phyloP scores from a whole-genome alignment of 768 basidiomycete species.

The Mycena vitilis region DNA sequence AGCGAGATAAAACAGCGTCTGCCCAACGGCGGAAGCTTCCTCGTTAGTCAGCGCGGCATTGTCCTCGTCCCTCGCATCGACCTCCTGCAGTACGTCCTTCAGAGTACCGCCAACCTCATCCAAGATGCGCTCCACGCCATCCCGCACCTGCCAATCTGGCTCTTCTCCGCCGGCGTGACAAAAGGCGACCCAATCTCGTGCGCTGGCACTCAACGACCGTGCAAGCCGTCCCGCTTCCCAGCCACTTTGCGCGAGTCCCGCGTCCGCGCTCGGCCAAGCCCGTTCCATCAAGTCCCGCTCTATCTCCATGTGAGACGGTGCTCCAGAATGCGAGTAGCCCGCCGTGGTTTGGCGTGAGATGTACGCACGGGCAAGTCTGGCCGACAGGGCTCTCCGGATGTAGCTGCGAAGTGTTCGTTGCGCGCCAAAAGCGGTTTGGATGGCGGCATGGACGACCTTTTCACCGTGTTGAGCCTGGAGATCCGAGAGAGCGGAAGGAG shows the following conservation, averaged over 20 bases:
- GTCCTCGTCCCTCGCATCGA: slow-evolving; percentile 74
- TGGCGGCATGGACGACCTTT: slow-evolving; percentile 44
- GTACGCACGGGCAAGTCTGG: slow-evolving; percentile 74
- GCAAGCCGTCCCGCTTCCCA: slow-evolving; percentile 77
- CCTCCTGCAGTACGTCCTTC: slow-evolving; percentile 79
- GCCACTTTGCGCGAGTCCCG: slow-evolving; percentile 50
- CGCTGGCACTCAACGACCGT: slow-evolving; percentile 62
- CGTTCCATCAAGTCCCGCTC: slow-evolving; percentile 75
- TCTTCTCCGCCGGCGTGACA: slow-evolving; percentile 46
- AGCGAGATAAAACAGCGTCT: slow-evolving; percentile 68
- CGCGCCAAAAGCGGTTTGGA: slow-evolving; percentile 67
- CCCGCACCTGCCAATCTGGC: slow-evolving; percentile 41
- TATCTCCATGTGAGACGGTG: slow-evolving; percentile 68
- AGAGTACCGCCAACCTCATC: slow-evolving; percentile 77
- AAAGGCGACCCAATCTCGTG: slow-evolving; percentile 68
- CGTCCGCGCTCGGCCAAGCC: slow-evolving; percentile 78
- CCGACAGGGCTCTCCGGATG: slow-evolving; percentile 69
- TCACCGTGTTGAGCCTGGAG: slow-evolving; percentile 25
- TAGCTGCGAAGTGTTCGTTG: slow-evolving; percentile 71
- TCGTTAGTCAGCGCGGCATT: slow-evolving; percentile 66
- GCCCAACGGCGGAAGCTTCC: slow-evolving; percentile 73
- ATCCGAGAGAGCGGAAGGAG: slow-evolving; percentile 43
- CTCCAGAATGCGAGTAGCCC: slow-evolving; percentile 69
- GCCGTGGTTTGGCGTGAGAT: slow-evolving; percentile 65
- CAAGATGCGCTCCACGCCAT: slow-evolving; percentile 66